Conservation (phyloP, 2,329 filamentous ascomycete genomes). For the Fusarium dimerum region DNA sequence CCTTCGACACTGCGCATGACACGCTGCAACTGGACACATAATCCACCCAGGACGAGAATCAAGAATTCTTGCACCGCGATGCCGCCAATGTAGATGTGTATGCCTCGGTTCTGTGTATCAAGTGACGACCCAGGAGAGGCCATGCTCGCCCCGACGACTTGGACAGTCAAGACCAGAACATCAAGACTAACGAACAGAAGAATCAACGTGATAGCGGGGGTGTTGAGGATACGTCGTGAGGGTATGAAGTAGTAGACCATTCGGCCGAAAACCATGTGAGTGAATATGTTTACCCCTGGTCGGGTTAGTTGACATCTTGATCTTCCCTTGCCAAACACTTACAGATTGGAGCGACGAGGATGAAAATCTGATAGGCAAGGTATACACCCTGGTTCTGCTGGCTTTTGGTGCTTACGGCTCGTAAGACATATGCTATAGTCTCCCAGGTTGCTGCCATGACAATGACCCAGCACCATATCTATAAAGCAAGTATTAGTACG, state of each 20-base stretch:
- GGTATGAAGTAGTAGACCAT: slow-evolving; percentile 47
- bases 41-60: slow-evolving; percentile 46
- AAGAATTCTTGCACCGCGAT: slow-evolving; percentile 53
- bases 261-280: slow-evolving; percentile 47
- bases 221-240: slow-evolving; percentile 36
- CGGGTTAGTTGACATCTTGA: background rate
- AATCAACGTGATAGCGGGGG: slow-evolving; percentile 39
- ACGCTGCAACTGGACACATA: slow-evolving; percentile 30
- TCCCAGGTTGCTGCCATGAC: slow-evolving; percentile 37
- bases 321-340: background rate
- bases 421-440: slow-evolving; percentile 21
- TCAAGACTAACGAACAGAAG: slow-evolving; percentile 44
- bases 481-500: background rate
- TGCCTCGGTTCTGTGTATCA: slow-evolving; percentile 31
- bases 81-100: slow-evolving; percentile 54
- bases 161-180: slow-evolving; percentile 37
- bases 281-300: slow-evolving; percentile 47
- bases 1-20: slow-evolving; percentile 4
- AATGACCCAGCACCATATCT: slow-evolving; percentile 39
- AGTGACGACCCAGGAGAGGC: slow-evolving; percentile 26
- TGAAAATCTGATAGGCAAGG: slow-evolving; percentile 26
- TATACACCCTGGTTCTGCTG: slow-evolving; percentile 19
- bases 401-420: slow-evolving; percentile 21
- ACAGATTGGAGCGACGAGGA: slow-evolving; percentile 25
- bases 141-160: slow-evolving; percentile 37